Evolutionary conservation across 2,329 filamentous ascomycete species (phyloP).

Genomic region (Colletotrichum limetticola): DNA sequence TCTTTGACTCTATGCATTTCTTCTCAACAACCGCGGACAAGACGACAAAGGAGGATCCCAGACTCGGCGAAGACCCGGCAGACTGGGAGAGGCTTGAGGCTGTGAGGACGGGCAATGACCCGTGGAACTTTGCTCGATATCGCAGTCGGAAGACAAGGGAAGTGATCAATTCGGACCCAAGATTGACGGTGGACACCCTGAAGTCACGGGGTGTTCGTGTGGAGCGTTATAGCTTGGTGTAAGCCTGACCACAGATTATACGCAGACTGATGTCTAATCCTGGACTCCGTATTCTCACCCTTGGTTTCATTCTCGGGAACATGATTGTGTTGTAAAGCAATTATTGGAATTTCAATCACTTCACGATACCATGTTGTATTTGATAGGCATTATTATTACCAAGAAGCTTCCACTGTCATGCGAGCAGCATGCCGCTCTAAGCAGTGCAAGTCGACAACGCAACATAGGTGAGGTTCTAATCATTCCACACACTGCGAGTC

Average conservation of each 20-base stretch:
- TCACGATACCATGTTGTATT: too few relatives aligned
- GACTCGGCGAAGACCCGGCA: not conserved
- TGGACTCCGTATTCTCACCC: too few relatives aligned
- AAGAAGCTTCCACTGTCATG: too few relatives aligned
- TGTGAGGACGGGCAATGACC: not conserved
- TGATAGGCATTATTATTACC: too few relatives aligned
- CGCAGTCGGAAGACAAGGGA: not conserved
- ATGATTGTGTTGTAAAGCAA: too few relatives aligned
- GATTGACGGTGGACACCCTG: not conserved
- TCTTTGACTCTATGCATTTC: slow-evolving; percentile 5
- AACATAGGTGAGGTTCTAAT: too few relatives aligned
- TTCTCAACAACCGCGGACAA: not conserved
- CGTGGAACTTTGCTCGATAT: not conserved
- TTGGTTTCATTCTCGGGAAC: too few relatives aligned
- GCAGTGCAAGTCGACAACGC: too few relatives aligned
- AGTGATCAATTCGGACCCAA: not conserved
- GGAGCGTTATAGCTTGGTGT: not conserved
- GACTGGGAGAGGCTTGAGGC: not conserved
- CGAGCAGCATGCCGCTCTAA: too few relatives aligned
- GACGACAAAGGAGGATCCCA: not conserved
- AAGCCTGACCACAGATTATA: not conserved
- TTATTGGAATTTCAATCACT: too few relatives aligned
- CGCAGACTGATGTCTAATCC: too few relatives aligned
- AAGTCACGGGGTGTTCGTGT: not conserved
- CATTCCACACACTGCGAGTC: too few relatives aligned